These are phyloP conservation scores for Plasmodium gallinaceum DNA, from an alignment of 169 alveolate genomes.

Conservation along the genomic window DNA sequence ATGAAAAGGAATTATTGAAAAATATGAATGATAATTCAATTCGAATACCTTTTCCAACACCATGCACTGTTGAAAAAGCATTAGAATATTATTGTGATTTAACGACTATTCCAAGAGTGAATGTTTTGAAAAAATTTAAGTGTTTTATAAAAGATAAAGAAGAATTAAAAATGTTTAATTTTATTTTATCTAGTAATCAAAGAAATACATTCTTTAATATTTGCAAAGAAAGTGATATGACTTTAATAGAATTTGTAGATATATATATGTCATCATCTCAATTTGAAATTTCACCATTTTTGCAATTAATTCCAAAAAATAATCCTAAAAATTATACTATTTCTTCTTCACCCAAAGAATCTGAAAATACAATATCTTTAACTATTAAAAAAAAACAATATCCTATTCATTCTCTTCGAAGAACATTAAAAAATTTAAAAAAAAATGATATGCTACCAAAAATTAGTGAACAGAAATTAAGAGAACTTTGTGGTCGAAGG, in stretches of 20 bases:
- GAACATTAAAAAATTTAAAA: slow-evolving; percentile 62
- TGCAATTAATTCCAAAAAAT: slow-evolving; percentile 86
- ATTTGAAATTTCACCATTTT: slow-evolving; percentile 85
- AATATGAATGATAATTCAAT: background rate
- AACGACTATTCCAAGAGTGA: slow-evolving; percentile 82
- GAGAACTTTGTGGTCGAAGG: slow-evolving; percentile 49
- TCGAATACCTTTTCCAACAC: slow-evolving; percentile 78
- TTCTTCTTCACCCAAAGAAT: slow-evolving; percentile 85
- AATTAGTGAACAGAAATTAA: slow-evolving; percentile 51
- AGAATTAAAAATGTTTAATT: slow-evolving; percentile 77
- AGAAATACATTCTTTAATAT: slow-evolving; percentile 66
- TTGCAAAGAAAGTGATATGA: slow-evolving; percentile 80
- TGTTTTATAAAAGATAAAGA: slow-evolving; percentile 80
- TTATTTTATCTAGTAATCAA: slow-evolving; percentile 64
- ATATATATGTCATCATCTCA: slow-evolving; percentile 81
- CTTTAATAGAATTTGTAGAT: slow-evolving; percentile 83
- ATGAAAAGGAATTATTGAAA: background rate
- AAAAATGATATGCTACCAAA: slow-evolving; percentile 66
- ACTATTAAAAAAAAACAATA: slow-evolving; percentile 70
- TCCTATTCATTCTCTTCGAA: slow-evolving; percentile 71
- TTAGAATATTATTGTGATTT: slow-evolving; percentile 84
- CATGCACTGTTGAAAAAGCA: slow-evolving; percentile 83
- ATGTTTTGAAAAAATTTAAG: slow-evolving; percentile 79
- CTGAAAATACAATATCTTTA: slow-evolving; percentile 30
- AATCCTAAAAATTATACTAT: slow-evolving; percentile 86